Conservation (phyloP, 116 monocot species). For the Zostera marina region DNA sequence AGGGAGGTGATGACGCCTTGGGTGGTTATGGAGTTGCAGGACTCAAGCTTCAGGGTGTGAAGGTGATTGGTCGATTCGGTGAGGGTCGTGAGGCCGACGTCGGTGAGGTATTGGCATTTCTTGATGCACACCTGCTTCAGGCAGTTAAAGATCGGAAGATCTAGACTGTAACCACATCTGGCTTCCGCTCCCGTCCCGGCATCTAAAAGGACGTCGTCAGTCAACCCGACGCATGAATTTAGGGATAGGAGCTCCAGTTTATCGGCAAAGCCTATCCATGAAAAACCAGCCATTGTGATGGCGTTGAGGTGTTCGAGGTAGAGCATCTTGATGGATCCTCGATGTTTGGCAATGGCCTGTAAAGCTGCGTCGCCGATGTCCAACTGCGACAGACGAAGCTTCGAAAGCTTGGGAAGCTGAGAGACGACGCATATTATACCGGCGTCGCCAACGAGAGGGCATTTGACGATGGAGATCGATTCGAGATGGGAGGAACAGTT, state of each 20-base stretch:
- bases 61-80: not conserved
- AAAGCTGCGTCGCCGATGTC: conserved; percentile 3
- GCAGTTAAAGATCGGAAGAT: not conserved
- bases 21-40: conserved; percentile 10
- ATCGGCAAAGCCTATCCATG: not conserved
- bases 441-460: conserved; percentile 9
- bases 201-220: not conserved
- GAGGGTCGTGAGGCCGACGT: conserved; percentile 3
- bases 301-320: conserved; percentile 8
- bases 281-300: conserved; percentile 6
- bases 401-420: conserved; percentile 5
- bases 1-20: conserved; percentile 1
- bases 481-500: conserved; percentile 8
- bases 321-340: conserved; percentile 6
- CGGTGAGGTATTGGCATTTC: conserved; percentile 7
- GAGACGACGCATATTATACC: conserved; percentile 9
- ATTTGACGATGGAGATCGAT: conserved; percentile 8
- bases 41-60: conserved; percentile 9
- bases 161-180: too few species aligned
- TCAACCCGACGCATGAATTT: conserved; percentile 4
- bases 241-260: conserved; percentile 7
- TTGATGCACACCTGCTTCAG: conserved; percentile 9
- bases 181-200: not conserved
- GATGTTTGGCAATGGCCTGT: conserved; percentile 6
- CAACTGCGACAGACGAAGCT: conserved; percentile 2